phyloP scores from a whole-genome alignment of 2,329 filamentous ascomycete genomes.

The Ceratocystis eucalypticola region DNA sequence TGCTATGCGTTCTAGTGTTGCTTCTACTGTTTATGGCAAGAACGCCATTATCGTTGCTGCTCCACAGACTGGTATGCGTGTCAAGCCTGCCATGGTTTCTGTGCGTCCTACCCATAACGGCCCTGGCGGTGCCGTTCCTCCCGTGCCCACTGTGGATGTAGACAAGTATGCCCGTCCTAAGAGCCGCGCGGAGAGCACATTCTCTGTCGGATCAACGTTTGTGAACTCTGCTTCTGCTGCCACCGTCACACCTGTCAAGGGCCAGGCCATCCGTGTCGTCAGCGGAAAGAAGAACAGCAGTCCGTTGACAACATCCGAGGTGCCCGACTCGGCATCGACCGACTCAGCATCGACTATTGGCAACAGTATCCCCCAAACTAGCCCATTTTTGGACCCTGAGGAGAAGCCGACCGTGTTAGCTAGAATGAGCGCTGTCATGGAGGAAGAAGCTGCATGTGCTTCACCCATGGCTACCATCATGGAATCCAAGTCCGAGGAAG shows the following conservation, averaged over 20 bases:
- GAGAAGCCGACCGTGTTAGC: conserved; percentile 29
- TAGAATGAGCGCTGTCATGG: conserved; percentile 42
- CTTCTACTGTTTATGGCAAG: conserved; percentile 87
- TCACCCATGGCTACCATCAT: conserved; percentile 26
- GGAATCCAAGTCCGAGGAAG: conserved; percentile 23
- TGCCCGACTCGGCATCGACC: neutral
- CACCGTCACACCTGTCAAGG: conserved; percentile 43
- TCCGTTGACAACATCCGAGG: neutral
- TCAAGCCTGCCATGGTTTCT: conserved; percentile 84
- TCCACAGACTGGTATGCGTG: conserved; percentile 73
- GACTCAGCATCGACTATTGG: conserved; percentile 1
- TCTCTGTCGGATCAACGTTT: conserved; percentile 56
- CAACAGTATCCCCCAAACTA: conserved; percentile 20
- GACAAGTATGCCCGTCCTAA: conserved; percentile 44
- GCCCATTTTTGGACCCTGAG: conserved; percentile 47
- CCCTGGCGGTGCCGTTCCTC: conserved; percentile 46
- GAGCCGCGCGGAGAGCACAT: conserved; percentile 41
- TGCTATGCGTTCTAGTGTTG: conserved; percentile 58
- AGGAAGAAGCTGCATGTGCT: conserved; percentile 35
- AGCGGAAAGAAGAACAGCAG: conserved; percentile 30
- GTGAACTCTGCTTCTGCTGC: conserved; percentile 48
- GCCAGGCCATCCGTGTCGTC: conserved; percentile 47
- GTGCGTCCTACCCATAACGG: conserved; percentile 54
- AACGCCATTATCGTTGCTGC: conserved; percentile 72
- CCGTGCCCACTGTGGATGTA: conserved; percentile 58